Evolutionary conservation across 371 early-diverging fungal genomes (phyloP), one percentile per base, ranked within the genome.

Genomic region (Lichtheimia ramosa): DNA sequence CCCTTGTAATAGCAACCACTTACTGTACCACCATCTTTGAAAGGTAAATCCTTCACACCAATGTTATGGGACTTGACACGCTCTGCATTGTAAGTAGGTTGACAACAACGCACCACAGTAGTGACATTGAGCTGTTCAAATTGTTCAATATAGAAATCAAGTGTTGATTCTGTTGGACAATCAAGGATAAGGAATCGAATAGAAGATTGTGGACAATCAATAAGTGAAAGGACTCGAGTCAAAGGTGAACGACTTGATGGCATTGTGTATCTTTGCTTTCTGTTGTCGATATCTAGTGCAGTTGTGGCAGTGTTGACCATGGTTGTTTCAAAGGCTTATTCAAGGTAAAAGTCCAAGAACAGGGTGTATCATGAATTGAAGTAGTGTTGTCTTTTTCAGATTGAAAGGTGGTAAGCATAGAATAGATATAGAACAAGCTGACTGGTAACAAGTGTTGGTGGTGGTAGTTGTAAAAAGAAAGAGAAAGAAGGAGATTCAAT

Each of bases 181-280:
- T 95, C 96, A 62, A 93, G 83, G 58, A 96, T 89, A 42, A 96
- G 74, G 70, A 94, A 95, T 3, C 90, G 86, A 56, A 92, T 56
- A 18, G 71, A 57, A 7, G 77, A 41, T n/a, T 56, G 41, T 20
- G 56, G 56, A 46, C 43, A 48, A 2, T 62, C 62, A 46, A 62
- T 56, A 16, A 62, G 46, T 14, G 62, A 56, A 14, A 62, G 43
- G 43, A 62, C 51, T 48, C 57, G 62, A 3, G 57, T 57, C 4
- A 62, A 48, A 43, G 62, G 62, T 3, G 57, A 54, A 8, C 34
- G 34, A 4, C 23, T 49, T 23, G 20, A 3, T n/a, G 20, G 49
- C 24, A 49, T 18, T 46, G 48, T 6, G 15, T 49, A 50, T 50
- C 34, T 6, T 34, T 34, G 34, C 10, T 34, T 34, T 34, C 34